Conservation (phyloP, 306 rosid genomes). For the Lupinus albus region DNA sequence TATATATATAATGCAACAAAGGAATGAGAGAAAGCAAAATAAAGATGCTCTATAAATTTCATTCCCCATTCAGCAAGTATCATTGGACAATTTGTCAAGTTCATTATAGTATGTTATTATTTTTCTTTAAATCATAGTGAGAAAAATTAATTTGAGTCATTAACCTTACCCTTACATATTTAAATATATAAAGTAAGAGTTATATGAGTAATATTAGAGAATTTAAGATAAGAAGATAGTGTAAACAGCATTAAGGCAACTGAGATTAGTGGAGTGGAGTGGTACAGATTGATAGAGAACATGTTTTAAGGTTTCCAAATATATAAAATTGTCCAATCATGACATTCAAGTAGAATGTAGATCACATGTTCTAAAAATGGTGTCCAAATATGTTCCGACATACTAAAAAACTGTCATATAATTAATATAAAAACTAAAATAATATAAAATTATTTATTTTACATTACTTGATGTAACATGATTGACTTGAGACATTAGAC, state of each 20-base stretch:
- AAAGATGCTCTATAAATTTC: slow-evolving; percentile 34
- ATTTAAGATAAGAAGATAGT: not conserved
- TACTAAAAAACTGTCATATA: no score
- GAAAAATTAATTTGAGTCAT: not conserved
- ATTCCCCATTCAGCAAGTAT: slow-evolving; percentile 30
- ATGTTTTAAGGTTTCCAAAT: slow-evolving; percentile 53
- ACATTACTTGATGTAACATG: no score
- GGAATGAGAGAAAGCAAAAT: slow-evolving; percentile 1
- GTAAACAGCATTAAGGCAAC: slow-evolving; percentile 36
- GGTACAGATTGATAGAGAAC: slow-evolving; percentile 44
- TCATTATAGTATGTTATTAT: not conserved
- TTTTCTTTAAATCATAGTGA: not conserved
- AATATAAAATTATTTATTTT: no score
- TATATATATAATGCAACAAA: no score
- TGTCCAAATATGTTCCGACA: no score
- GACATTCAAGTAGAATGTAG: slow-evolving; percentile 46
- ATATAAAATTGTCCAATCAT: slow-evolving; percentile 59
- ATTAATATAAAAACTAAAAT: no score
- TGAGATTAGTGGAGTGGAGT: slow-evolving; percentile 46
- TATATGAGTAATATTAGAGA: not conserved
- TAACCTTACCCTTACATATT: no score
- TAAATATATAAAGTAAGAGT: slow-evolving; percentile 10
- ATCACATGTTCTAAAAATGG: no score
- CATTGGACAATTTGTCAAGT: slow-evolving; percentile 13
- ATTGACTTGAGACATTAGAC: no score